Base-by-base conservation (phyloP, 2,329 filamentous ascomycete species). In the Rhynchosporium graminicola region DNA sequence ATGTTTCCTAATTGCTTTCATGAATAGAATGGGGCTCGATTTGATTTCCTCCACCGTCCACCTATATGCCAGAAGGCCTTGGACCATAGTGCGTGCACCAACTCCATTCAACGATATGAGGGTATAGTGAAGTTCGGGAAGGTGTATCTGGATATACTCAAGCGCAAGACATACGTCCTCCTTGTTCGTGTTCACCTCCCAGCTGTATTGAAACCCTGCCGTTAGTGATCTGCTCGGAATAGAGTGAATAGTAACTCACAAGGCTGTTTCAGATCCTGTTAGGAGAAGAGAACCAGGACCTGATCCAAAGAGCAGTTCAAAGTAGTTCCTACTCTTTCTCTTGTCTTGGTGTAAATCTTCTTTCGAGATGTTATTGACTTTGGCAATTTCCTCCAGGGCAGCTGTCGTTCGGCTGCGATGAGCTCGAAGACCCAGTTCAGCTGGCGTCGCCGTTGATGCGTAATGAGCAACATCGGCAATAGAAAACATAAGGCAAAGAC, bases 191-290 rank as follows among this genome's bases (percentile, higher is more conserved):
- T 40, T 55, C 48, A 33, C 28, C 51, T 55, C 51, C 51, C 51
- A 55, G 51, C 51, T 55, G 51, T 33, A n/a, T 55, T 55, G 36
- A 55, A 55, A 55, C 2, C 51, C 31, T 55, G 51, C 9, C 51
- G 51, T 55, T 31, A 55, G 51, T 55, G 15, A 55, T 55, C 4
- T 20, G 20, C 20, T 20, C 1, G 20, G 20, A 20, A 20, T 20
- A 20, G 20, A 20, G 20, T 20, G 20, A 20, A 20, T 20, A 1
- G 20, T 20, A 1, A 20, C 20, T 20, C 1, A 20, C 20, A 20
- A 20, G 20, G 20, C 20, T 20, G 20, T 20, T 20, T 20, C 20
- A 20, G 20, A 20, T 20, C 20, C 20, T 20, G 20, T 20, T 20
- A 20, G 20, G 20, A 20, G 20, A 20, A 20, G 47, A 50, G 47